Base-by-base conservation (phyloP, 129 eudicot species). In the Scalesia atractyloides region DNA sequence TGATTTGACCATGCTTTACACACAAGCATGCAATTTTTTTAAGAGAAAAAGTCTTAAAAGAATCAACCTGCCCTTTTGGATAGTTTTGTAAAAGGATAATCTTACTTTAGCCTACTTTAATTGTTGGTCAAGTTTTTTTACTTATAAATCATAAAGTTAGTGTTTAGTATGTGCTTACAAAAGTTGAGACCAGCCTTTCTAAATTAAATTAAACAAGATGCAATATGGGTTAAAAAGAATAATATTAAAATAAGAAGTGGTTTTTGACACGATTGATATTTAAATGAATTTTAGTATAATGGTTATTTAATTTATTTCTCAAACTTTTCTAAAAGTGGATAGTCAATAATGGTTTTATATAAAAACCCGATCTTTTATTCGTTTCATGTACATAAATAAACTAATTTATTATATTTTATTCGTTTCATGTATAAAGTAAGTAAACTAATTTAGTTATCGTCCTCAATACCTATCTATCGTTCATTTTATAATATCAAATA, bases 11-110 rank as follows among this genome's bases (percentile, higher is more conserved):
- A 83, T 74, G 73, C 87, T 86, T 83, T 77, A 77, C 82, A 74
- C 81, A 73, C 69, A 83, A 86, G 87, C 83, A 83, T 74, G 81
- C 76, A 80, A 78, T 67, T 83, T 74, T 80, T 77, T 64, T 36
- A 69, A 48, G 59, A 71, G 77, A 37, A 46, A 60, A 72, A 59
- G 70, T 69, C 75, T 74, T 30, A 73, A 75, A 72, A 77, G 76
- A 66, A 68, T 73, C 63, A 70, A 77, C 76, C 57, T 33, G 77
- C 77, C 76, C 81, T 58, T 81, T 84, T 81, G 85, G 85, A 73
- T 48, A 62, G 68, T 73, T 72, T 56, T 82, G 76, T 57, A 65
- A 82, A 74, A 74, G 74, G 76, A 63, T 73, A 76, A 66, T 36
- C 77, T 62, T 57, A 41, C 61, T 72, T 72, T 73, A 68, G 76